A percentile compares a stretch with the other conserved stretches of the same genome.
Conservation (phyloP, 2,329 filamentous ascomycete genomes). For the Pseudocercospora pini-densiflorae region DNA sequence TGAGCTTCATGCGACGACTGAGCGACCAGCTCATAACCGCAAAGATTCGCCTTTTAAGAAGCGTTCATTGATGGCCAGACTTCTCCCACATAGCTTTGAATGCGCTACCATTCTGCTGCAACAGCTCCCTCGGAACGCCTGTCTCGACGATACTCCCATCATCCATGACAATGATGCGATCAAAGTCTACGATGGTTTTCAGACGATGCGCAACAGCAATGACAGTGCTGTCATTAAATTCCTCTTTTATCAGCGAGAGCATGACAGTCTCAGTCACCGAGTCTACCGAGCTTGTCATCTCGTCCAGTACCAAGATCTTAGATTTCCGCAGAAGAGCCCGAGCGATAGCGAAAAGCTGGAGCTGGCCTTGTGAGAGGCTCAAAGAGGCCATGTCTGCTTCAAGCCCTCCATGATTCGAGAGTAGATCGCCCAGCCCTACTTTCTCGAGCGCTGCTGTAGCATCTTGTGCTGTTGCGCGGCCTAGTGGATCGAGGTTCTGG, state of each 20-base stretch:
- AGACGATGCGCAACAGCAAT: conserved; percentile 62
- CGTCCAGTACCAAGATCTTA: conserved; percentile 47
- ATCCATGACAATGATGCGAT: conserved; percentile 58
- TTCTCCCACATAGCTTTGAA: conserved; percentile 16
- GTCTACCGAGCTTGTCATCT: conserved; percentile 55
- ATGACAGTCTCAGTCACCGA: conserved; percentile 61
- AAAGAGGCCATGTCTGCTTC: conserved; percentile 42
- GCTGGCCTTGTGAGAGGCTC: conserved; percentile 52
- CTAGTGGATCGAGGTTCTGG: conserved; percentile 53
- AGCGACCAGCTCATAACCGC: background rate
- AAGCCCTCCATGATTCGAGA: conserved; percentile 42
- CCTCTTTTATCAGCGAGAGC: conserved; percentile 52
- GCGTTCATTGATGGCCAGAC: background rate
- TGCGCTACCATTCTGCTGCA: conserved; percentile 14
- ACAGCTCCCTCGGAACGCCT: conserved; percentile 31
- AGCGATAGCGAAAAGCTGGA: conserved; percentile 56
- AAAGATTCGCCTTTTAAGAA: background rate
- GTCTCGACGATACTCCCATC: conserved; percentile 53
- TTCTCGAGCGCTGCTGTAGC: conserved; percentile 52
- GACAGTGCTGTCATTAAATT: conserved; percentile 63
- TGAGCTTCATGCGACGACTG: background rate
- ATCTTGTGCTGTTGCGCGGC: conserved; percentile 43
- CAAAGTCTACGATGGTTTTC: conserved; percentile 60
- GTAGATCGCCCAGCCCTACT: conserved; percentile 45
- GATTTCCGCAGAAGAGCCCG: conserved; percentile 50